Percentiles rank a stretch among this genome's conserved stretches.
These are phyloP conservation scores for Mucuna pruriens DNA, from an alignment of 306 rosid species.

Conservation along the genomic window DNA sequence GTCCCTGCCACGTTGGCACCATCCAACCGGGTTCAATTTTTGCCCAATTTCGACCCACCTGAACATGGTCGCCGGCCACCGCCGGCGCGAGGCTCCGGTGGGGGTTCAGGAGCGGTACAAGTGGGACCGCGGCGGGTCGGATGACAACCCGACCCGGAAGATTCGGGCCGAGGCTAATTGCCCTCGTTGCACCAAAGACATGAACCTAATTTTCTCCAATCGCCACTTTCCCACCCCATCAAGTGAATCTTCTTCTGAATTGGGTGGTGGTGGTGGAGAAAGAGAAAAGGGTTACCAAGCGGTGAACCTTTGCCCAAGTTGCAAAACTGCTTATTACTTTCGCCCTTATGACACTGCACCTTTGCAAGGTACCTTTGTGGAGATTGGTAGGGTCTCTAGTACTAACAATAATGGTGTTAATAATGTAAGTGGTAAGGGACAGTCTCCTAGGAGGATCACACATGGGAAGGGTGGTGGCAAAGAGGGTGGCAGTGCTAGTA, in stretches of 20 bases:
- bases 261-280: constrained; percentile 26
- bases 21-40: constrained; percentile 35
- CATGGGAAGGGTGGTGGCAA: constrained; percentile 41
- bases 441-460: constrained; percentile 44
- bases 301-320: constrained; percentile 82
- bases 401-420: constrained; percentile 27
- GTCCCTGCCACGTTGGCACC: constrained; percentile 25
- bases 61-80: constrained; percentile 47
- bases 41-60: constrained; percentile 66
- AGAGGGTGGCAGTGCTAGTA: constrained; percentile 37
- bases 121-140: constrained; percentile 96
- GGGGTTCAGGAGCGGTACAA: constrained; percentile 84
- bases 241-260: background rate
- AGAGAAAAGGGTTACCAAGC: constrained; percentile 54
- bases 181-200: constrained; percentile 84
- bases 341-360: constrained; percentile 70
- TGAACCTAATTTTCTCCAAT: constrained; percentile 71
- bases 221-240: constrained; percentile 49
- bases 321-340: constrained; percentile 87
- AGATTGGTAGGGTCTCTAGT: constrained; percentile 69
- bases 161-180: constrained; percentile 93
- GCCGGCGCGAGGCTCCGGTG: constrained; percentile 60
- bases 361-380: constrained; percentile 86
- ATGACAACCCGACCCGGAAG: constrained; percentile 61
- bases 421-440: constrained; percentile 34